Evolutionary conservation across 176 grass and related monocot genomes (phyloP).

Genomic region (Oropetium thomaeum): DNA sequence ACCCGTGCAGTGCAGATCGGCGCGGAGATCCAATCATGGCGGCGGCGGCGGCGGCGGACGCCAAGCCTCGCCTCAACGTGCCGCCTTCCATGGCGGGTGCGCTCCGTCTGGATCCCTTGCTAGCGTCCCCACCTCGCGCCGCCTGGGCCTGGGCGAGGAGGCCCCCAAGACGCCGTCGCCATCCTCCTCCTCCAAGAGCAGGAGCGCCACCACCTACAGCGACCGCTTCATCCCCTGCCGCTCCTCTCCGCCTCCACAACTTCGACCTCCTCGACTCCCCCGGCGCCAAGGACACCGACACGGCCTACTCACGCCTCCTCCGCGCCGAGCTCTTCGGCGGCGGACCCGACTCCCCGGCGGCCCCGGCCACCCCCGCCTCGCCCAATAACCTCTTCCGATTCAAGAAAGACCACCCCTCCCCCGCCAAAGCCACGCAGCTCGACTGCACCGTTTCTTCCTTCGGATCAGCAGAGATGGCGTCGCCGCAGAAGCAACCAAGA

Average conservation of each 20-base stretch:
- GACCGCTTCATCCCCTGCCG: slow-evolving; percentile 97
- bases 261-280: slow-evolving; percentile 60
- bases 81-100: slow-evolving; percentile 65
- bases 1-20: too few species aligned
- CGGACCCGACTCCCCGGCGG: slow-evolving; percentile 15
- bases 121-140: not conserved
- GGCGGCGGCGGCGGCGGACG: slow-evolving; percentile 34
- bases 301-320: slow-evolving; percentile 72
- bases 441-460: slow-evolving; percentile 12
- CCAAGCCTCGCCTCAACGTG: slow-evolving; percentile 66
- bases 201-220: slow-evolving; percentile 60
- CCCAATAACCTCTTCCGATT: slow-evolving; percentile 90
- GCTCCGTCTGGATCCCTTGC: slow-evolving; percentile 57
- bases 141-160: slow-evolving; percentile 31
- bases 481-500: slow-evolving; percentile 58
- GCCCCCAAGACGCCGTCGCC: slow-evolving; percentile 83
- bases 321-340: slow-evolving; percentile 89
- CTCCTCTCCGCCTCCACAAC: slow-evolving; percentile 88
- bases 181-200: slow-evolving; percentile 32
- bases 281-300: slow-evolving; percentile 41
- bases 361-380: slow-evolving; percentile 22
- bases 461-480: slow-evolving; percentile 26
- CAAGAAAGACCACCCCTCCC: slow-evolving; percentile 81
- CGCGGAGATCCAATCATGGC: not conserved
- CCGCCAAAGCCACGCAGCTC: slow-evolving; percentile 6